A percentile compares a stretch with the other conserved stretches of the same genome.
Conservation (phyloP, 495 filamentous ascomycete species). For the Choiromyces venosus region DNA sequence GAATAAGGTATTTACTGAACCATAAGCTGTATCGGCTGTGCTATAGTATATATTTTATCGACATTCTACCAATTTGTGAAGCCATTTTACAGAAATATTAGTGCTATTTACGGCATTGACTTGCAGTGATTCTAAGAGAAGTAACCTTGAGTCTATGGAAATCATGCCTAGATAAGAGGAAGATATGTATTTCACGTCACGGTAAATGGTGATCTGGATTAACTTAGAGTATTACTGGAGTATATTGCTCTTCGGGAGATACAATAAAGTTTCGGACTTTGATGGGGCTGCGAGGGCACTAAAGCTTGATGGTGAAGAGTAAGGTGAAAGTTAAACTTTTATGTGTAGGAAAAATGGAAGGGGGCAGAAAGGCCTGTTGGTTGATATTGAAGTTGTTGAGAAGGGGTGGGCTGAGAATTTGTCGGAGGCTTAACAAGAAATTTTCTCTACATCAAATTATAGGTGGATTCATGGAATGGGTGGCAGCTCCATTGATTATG, state of each 20-base stretch:
- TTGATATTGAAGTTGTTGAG: not conserved
- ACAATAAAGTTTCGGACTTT: not conserved
- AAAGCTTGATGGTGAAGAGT: not conserved
- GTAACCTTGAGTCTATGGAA: too few relatives aligned
- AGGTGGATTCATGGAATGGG: not conserved
- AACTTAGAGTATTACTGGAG: not conserved
- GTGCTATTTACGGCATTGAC: too few relatives aligned
- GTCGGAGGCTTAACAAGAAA: not conserved
- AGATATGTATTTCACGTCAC: not conserved
- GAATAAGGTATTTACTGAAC: not conserved
- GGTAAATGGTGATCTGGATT: not conserved
- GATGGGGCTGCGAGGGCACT: not conserved
- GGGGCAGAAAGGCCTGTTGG: not conserved
- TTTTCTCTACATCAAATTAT: not conserved
- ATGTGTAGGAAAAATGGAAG: not conserved
- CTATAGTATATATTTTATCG: not conserved
- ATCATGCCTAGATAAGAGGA: too few relatives aligned
- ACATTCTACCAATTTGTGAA: too few relatives aligned
- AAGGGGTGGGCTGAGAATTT: too few relatives aligned
- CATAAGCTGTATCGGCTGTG: not conserved
- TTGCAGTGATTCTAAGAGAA: too few relatives aligned
- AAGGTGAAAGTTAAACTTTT: not conserved
- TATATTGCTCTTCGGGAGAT: not conserved
- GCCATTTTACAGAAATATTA: too few relatives aligned
- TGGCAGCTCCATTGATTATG: not conserved